phyloP scores from a whole-genome alignment of 441 rosid genomes.

The Isatis lusitanica region DNA sequence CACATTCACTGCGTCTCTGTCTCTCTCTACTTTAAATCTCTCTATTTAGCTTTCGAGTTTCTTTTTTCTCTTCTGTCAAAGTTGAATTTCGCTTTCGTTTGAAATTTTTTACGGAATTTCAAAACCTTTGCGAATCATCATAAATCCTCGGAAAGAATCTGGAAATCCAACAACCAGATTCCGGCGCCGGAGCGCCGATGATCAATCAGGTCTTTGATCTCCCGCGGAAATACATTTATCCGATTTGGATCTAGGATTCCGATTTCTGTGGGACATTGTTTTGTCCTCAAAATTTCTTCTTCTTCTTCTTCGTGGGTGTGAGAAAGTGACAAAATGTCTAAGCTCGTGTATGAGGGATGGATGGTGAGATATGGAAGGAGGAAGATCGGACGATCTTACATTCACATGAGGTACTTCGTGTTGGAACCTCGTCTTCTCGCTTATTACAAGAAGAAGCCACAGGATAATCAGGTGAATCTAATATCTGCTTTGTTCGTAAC shows the following conservation, averaged over 20 bases:
- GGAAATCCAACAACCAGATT: slow-evolving; percentile 26
- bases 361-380: slow-evolving; percentile 98
- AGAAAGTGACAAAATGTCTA: slow-evolving; percentile 53
- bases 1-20: background rate
- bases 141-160: slow-evolving; percentile 22
- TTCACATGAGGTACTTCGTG: slow-evolving; percentile 96
- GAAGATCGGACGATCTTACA: slow-evolving; percentile 93
- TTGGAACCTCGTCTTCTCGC: slow-evolving; percentile 90
- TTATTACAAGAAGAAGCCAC: slow-evolving; percentile 96
- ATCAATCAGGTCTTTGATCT: slow-evolving; percentile 16
- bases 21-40: background rate
- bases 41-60: slow-evolving; percentile 11
- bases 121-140: slow-evolving; percentile 8
- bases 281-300: background rate
- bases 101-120: slow-evolving; percentile 3
- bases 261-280: slow-evolving; percentile 14
- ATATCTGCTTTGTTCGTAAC: background rate
- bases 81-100: slow-evolving; percentile 6
- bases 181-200: slow-evolving; percentile 22
- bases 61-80: background rate
- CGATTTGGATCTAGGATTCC: slow-evolving; percentile 36
- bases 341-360: slow-evolving; percentile 95
- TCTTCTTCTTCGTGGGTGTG: slow-evolving; percentile 23
- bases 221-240: background rate
- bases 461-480: slow-evolving; percentile 69